Base-by-base conservation (phyloP, 345 rosid genomes). In the Sapria himalayana region DNA sequence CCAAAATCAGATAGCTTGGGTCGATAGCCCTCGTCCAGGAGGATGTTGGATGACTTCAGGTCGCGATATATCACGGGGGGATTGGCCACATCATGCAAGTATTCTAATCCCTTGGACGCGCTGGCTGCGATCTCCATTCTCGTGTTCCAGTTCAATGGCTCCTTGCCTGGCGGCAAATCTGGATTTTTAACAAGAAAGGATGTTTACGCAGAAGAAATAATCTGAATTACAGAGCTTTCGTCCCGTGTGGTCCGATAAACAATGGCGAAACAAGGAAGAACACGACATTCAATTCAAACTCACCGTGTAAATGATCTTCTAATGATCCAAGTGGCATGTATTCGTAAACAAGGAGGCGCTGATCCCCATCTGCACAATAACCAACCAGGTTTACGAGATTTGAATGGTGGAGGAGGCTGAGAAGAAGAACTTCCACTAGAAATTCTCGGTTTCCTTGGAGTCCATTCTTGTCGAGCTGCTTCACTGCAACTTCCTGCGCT, bases 81-180 rank as follows among this genome's bases (percentile, higher is more conserved):
- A 29, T 81, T 86, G 3, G 97, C 94, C 51, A 63, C 82, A 59
- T 89, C 98, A 18, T 89, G 98, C 65, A 89, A 63, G 54, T 89
- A 89, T 50, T 89, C 94, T 36, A 89, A 68, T 36, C 98, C 98
- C 61, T 79, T 89, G 2, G 98, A 92, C 37, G 98, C 98, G 45
- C 98, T 94, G 32, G 98, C 94, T 3, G 97, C 97, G 62, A 86
- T 78, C 59, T 74, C 78, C 97, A 86, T 86, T 53, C 97, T 74
- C 1, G 92, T 86, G 56, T 76, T 78, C 97, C 97, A 86, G 62
- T 82, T 92, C 41, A 86, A 59, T 19, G 92, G 80, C 54, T 72
- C 92, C 65, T 63, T 78, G 65, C 65, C 82, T 0, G 70, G 65
- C 37, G 93, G 80, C 55, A 89, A 65, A 72, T 89, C 98, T 89